Percentiles rank a stretch among this genome's conserved stretches.
These are phyloP conservation scores for Backusella australiensis DNA, from an alignment of 192 early-diverging fungal species.

Conservation along the genomic window DNA sequence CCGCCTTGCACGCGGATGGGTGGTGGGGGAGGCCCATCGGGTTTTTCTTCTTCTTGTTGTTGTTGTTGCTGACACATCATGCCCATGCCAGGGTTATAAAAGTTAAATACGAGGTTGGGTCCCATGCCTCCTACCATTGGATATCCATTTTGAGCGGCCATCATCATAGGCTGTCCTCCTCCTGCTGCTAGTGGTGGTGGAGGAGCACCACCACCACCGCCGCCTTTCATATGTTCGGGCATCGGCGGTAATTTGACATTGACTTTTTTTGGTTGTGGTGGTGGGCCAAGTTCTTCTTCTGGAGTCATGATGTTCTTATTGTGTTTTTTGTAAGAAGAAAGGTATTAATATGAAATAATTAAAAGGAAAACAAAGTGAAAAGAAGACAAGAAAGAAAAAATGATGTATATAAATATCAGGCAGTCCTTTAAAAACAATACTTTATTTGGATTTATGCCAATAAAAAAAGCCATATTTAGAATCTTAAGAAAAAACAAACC, in stretches of 20 bases:
- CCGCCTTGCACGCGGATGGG: background rate
- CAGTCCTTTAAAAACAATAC: background rate
- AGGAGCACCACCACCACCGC: background rate
- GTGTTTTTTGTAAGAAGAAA: background rate
- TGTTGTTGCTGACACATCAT: background rate
- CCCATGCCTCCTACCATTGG: constrained; percentile 8
- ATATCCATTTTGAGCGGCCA: background rate
- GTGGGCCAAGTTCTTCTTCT: background rate
- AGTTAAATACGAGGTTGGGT: constrained; percentile 10
- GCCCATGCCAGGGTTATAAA: background rate
- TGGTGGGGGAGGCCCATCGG: background rate
- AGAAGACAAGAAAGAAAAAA: background rate
- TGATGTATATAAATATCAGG: background rate
- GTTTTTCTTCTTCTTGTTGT: background rate
- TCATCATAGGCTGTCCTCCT: background rate
- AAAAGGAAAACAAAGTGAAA: background rate
- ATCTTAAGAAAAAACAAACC: too few relatives aligned
- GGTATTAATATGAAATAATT: background rate
- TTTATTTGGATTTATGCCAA: background rate
- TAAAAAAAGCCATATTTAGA: background rate
- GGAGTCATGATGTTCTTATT: background rate
- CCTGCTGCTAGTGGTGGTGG: too few relatives aligned
- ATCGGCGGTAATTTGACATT: background rate
- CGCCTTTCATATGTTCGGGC: background rate
- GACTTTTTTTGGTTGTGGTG: background rate